These are phyloP conservation scores for Flueggea neowawraea DNA, from an alignment of 441 rosid genomes.

Conservation along the genomic window DNA sequence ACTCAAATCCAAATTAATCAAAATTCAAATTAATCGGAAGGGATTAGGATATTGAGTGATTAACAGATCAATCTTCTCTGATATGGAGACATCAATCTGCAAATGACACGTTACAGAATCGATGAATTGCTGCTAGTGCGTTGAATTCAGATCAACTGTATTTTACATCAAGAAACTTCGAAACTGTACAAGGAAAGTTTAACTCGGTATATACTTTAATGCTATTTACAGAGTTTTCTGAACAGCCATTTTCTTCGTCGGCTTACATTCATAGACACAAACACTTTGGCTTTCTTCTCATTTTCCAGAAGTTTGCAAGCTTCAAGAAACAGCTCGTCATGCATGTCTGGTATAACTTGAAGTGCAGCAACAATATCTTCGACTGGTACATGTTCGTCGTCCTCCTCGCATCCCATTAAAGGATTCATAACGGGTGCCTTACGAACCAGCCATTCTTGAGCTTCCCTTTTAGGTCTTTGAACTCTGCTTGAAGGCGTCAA, in stretches of 20 bases:
- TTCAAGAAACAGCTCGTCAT: conserved; percentile 48
- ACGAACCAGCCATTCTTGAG: conserved; percentile 6
- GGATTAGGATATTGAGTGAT: no score
- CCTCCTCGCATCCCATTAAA: conserved; percentile 8
- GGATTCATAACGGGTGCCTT: conserved; percentile 7
- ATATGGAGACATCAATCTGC: no score
- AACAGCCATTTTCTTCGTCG: conserved; percentile 40
- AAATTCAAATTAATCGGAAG: no score
- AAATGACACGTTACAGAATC: no score
- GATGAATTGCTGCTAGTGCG: background rate
- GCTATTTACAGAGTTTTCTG: conserved; percentile 29
- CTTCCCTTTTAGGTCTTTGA: conserved; percentile 20
- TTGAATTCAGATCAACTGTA: background rate
- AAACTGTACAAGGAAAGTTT: conserved; percentile 2
- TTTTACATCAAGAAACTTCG: background rate
- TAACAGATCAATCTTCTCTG: no score
- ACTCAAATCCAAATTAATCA: no score
- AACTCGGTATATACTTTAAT: background rate
- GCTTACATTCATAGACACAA: conserved; percentile 40
- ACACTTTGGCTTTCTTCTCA: conserved; percentile 37
- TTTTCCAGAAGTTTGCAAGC: conserved; percentile 48
- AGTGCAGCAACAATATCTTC: conserved; percentile 50
- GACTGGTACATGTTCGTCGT: conserved; percentile 23
- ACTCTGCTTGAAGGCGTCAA: conserved; percentile 23
- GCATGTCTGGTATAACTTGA: conserved; percentile 45